A percentile compares a stretch with the other conserved stretches of the same genome.
Evolutionary conservation across 768 basidiomycete genomes (phyloP).

Genomic region (Suillus paluster): DNA sequence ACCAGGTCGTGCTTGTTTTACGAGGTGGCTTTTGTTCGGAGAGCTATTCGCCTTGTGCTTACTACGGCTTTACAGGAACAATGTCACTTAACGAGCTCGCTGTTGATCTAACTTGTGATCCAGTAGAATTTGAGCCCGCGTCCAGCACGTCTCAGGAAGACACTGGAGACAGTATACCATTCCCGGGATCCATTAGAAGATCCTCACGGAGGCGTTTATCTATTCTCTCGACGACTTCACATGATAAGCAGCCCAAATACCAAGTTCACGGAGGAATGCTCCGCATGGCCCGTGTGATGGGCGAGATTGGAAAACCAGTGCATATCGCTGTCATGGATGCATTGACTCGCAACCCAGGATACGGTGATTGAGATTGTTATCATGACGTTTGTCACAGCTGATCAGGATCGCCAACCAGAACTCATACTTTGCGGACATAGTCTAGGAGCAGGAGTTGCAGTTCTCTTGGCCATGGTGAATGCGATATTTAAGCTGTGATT

Average conservation of each 20-base stretch:
- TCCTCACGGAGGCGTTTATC: constrained; percentile 30
- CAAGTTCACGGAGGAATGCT: constrained; percentile 84
- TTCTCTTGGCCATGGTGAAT: constrained; percentile 71
- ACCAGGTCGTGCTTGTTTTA: constrained; percentile 76
- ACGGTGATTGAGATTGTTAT: constrained; percentile 47
- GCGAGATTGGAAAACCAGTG: constrained; percentile 74
- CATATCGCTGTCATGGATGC: constrained; percentile 76
- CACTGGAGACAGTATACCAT: constrained; percentile 42
- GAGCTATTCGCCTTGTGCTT: neutral
- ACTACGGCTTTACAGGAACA: constrained; percentile 51
- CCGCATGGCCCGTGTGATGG: constrained; percentile 81
- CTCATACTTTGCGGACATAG: constrained; percentile 83
- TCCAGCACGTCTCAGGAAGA: constrained; percentile 35
- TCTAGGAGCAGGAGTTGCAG: constrained; percentile 82
- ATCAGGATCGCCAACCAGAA: constrained; percentile 48
- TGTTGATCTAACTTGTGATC: constrained; percentile 83
- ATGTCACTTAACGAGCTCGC: constrained; percentile 89
- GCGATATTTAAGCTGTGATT: neutral
- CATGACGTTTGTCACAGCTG: neutral
- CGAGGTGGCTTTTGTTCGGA: constrained; percentile 48
- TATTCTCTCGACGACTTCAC: constrained; percentile 19
- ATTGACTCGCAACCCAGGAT: constrained; percentile 67
- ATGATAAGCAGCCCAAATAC: constrained; percentile 42
- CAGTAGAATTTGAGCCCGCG: constrained; percentile 66
- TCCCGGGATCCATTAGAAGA: constrained; percentile 33